phyloP scores from a whole-genome alignment of 345 rosid species.

The Pugionium dolabratum region DNA sequence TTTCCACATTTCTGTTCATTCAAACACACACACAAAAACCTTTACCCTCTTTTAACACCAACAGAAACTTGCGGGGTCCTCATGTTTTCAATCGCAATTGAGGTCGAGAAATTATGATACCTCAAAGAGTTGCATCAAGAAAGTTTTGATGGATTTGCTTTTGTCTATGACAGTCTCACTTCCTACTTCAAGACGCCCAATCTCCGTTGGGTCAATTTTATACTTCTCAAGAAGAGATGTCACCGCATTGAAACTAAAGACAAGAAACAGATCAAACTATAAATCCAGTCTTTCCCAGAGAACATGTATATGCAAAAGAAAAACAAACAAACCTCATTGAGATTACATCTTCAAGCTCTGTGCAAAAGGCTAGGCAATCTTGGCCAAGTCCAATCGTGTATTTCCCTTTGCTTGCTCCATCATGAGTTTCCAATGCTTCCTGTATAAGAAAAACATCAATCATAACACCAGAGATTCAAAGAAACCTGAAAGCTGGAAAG shows the following conservation, averaged over 20 bases:
- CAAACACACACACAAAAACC: constrained; percentile 7
- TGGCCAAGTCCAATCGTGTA: constrained; percentile 99
- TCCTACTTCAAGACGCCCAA: constrained; percentile 98
- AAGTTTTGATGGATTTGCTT: constrained; percentile 98
- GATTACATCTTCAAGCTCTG: constrained; percentile 98
- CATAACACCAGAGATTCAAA: neutral
- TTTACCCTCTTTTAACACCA: neutral
- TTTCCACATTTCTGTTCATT: constrained; percentile 82
- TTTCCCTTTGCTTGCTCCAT: constrained; percentile 96
- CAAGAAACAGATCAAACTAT: constrained; percentile 20
- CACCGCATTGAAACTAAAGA: constrained; percentile 81
- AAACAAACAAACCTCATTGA: constrained; percentile 75
- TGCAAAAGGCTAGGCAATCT: constrained; percentile 94
- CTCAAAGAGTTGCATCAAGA: constrained; percentile 99
- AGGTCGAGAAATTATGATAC: constrained; percentile 40
- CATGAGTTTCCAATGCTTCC: constrained; percentile 95
- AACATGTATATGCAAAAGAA: neutral
- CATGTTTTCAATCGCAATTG: neutral
- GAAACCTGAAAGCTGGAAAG: neutral
- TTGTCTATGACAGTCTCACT: constrained; percentile 99
- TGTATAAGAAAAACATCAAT: constrained; percentile 32
- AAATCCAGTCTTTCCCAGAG: constrained; percentile 12
- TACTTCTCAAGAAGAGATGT: constrained; percentile 90
- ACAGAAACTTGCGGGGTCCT: constrained; percentile 1
- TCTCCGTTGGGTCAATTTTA: constrained; percentile 82